Percentiles rank a stretch among this genome's conserved stretches.
These are phyloP conservation scores for baker's yeast (Saccharomyces cerevisiae) DNA, from an alignment of 805 yeast genomes.

Conservation along the genomic window DNA sequence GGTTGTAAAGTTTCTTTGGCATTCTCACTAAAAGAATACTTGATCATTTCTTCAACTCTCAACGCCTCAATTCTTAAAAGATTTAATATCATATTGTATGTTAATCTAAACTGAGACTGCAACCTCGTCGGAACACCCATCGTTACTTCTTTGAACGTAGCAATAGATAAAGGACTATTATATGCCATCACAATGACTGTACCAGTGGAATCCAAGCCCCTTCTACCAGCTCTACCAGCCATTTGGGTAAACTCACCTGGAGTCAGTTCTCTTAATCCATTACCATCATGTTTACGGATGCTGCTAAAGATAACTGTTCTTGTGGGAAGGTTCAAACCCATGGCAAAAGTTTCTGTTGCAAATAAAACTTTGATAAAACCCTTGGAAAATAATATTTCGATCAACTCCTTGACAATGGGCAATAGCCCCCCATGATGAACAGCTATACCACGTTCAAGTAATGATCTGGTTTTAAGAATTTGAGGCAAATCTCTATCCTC, in stretches of 20 bases:
- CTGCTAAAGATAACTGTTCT: conserved; percentile 90
- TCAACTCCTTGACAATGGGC: conserved; percentile 88
- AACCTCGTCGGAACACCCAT: conserved; percentile 86
- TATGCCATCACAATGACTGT: conserved; percentile 90
- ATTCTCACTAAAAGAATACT: conserved; percentile 89
- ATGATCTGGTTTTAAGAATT: conserved; percentile 69
- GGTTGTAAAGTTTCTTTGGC: conserved; percentile 78
- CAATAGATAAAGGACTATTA: conserved; percentile 48
- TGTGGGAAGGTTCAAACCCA: conserved; percentile 95
- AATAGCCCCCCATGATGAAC: conserved; percentile 92
- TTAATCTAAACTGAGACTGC: conserved; percentile 84
- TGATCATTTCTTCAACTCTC: conserved; percentile 96
- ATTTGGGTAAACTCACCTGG: conserved; percentile 98
- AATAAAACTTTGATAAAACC: conserved; percentile 82
- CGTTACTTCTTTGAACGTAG: conserved; percentile 67
- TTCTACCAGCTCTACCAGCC: conserved; percentile 98
- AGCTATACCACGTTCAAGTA: conserved; percentile 85
- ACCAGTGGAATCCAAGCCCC: conserved; percentile 90
- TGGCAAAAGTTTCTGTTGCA: conserved; percentile 97
- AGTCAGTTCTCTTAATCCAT: conserved; percentile 64
- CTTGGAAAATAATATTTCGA: conserved; percentile 83
- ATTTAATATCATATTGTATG: conserved; percentile 92
- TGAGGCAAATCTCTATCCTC: conserved; percentile 94
- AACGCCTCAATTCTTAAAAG: conserved; percentile 87
- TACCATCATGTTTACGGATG: conserved; percentile 84